Evolutionary conservation across 1,139 yeast genomes (phyloP), one percentile per base, ranked within the genome.

Genomic region (Arxiozyma telluris): DNA sequence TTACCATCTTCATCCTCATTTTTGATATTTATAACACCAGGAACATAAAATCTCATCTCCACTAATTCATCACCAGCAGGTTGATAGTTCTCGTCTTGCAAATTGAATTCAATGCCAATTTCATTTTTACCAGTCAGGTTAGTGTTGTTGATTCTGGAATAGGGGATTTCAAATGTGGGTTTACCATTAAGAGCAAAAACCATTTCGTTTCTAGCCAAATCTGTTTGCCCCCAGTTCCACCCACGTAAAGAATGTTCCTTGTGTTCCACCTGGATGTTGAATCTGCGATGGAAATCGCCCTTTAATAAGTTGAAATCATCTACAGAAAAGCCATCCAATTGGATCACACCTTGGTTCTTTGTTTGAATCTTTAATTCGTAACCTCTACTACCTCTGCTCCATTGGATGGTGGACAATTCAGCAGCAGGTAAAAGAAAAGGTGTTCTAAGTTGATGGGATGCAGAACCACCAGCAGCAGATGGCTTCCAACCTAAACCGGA

Each of bases 401-500:
- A 93, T 61, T 77, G 82, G 5, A 87, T 84, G 38, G 90, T 76
- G 43, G 87, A 78, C 41, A 93, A 76, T 68, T 91, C 96, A 51
- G 88, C 88, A 11, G 90, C 81, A 18, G 97, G 94, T 58, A 94
- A 75, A 57, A 94, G 75, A 63, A 89, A 89, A 20, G 98, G 97
- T 51, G 82, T 83, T 49, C 78, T 77, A 58, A 77, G 75, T 51
- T 65, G 68, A 41, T 61, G 63, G 22, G 70, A 56, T 9, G 81
- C 76, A 4, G 83, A 74, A 22, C 84, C 84, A 46, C 80, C 81
- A 51, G 77, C 73, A 39, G 80, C 75, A 18, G 78, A 73, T 0
- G 90, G 89, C 66, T 91, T 93, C 99, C 99, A 93, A 50, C 99
- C 99, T 47, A 93, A 78, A 50, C 99, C 99, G 20, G 94, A 84